Conservation (phyloP, 1,139 yeast species). For the Suhomyces bolitotheri region DNA sequence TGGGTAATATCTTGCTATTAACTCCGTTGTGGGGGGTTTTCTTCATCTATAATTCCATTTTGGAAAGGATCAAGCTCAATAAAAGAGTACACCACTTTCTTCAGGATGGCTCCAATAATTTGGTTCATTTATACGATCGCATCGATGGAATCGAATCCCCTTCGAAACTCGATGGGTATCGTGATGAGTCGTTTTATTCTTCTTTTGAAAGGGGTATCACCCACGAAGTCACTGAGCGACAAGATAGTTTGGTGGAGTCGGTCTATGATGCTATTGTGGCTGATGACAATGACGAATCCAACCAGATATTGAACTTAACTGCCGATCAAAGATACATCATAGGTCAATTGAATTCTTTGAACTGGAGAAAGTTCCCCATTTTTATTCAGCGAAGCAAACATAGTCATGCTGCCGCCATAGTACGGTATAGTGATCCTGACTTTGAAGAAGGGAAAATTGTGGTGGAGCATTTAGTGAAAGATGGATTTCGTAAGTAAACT, state of each 20-base stretch:
- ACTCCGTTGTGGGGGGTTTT: slow-evolving; percentile 57
- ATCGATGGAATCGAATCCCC: slow-evolving; percentile 14
- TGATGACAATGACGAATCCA: slow-evolving; percentile 15
- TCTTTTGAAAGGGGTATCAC: slow-evolving; percentile 20
- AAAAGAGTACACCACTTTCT: slow-evolving; percentile 34
- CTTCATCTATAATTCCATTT: slow-evolving; percentile 45
- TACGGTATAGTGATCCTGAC: slow-evolving; percentile 53
- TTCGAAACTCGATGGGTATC: slow-evolving; percentile 5
- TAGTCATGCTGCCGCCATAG: slow-evolving; percentile 82
- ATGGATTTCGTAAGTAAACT: slow-evolving; percentile 15
- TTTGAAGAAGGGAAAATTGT: slow-evolving; percentile 70
- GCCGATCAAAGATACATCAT: slow-evolving; percentile 53
- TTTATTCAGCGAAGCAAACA: slow-evolving; percentile 63
- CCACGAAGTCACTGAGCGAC: slow-evolving; percentile 8
- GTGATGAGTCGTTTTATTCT: slow-evolving; percentile 14
- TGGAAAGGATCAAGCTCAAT: slow-evolving; percentile 41
- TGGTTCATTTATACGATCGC: slow-evolving; percentile 32
- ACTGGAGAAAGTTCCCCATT: slow-evolving; percentile 73
- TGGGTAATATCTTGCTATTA: slow-evolving; percentile 42
- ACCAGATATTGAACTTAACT: slow-evolving; percentile 31
- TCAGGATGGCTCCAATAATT: slow-evolving; percentile 29
- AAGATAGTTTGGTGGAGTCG: slow-evolving; percentile 49
- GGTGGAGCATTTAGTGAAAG: slow-evolving; percentile 61
- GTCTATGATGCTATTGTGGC: slow-evolving; percentile 57
- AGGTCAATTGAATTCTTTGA: slow-evolving; percentile 53